Evolutionary conservation across 495 filamentous ascomycete species (phyloP), one percentile per base, ranked within the genome.

Genomic region (Hypomontagnella monticulosa): DNA sequence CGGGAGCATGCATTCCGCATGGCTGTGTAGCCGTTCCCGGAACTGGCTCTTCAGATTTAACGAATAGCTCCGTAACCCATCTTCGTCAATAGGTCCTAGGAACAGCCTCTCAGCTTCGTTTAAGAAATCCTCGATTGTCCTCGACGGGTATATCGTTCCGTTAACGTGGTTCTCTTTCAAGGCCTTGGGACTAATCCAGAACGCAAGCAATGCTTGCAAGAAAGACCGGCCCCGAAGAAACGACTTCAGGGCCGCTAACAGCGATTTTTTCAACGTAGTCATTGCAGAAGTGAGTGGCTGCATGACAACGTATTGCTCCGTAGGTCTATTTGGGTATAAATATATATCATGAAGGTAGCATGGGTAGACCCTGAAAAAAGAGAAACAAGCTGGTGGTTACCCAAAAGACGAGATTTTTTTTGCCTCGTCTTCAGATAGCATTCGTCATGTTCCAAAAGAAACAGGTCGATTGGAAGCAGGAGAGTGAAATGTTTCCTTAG

Each of bases 1-100:
- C 34, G 84, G 84, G 7, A 86, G 78, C 84, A 86, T 86, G 70
- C 80, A 83, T 55, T 77, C 76, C 19, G 78, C 66, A 63, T 84
- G 80, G 14, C 75, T 78, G 58, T 72, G 67, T 50, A 82, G 67
- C 11, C 78, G 77, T 44, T 82, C 75, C 34, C 72, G 70, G 62
- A 83, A 81, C 64, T 86, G 81, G 30, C 47, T 52, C 69, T 80
- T 83, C 54, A 86, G 73, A 51, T 77, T 72, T 36, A 63, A 65
- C 6, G 81, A 76, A 37, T 84, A 74, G 6, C 61, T 64, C 44
- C 63, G 49, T 20, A 85, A 65, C n/a, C 73, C 71, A 51, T 76
- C 74, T 34, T 59, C 71, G 4, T 70, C 65, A 49, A 80, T 67
- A 12, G 78, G 75, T 0, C 70, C 74, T 19, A 82, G 43, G 38